Base-by-base conservation (phyloP, 768 basidiomycete species). In the Kwoniella botswanensis region DNA sequence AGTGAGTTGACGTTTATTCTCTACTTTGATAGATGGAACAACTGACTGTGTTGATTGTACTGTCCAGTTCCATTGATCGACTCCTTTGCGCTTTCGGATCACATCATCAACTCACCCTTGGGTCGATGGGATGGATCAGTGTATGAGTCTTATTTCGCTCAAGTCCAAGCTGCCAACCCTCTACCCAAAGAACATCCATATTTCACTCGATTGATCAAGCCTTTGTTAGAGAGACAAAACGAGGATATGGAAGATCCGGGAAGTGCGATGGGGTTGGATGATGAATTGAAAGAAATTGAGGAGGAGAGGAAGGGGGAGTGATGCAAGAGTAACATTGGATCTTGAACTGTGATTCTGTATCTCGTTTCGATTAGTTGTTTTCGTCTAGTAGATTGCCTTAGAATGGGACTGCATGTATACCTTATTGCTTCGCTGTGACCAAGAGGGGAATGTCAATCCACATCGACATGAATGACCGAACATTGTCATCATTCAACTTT, bases 181-280 rank as follows among this genome's bases (percentile, higher is more conserved):
- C 73, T 80, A 63, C 80, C 80, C n/a, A 81, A 82, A 62, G 83
- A 80, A 17, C 84, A 85, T 71, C 85, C 85, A 2, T 86, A 86
- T 80, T 85, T 86, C 67, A 82, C 84, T 21, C 75, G 85, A n/a
- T 76, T 85, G 53, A 86, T 86, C 82, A 82, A 82, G 73, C 85
- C 85, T 3, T 71, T 86, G 42, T 77, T 86, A 58, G 84, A 84
- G 67, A 77, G 85, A 43, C 73, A 82, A 70, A 80, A 84, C 41
- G 68, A 77, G 43, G 73, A 73, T 18, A 70, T 83, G 29, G 83
- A 81, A 57, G 84, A 84, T 73, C 75, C 79, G 10, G 83, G 81
- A 61, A 70, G 72, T 44, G 79, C 73, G 18, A 85, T 85, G 80
- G 79, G 79, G 13, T 71, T 85, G 53, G 84, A 84, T 54, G 82